Evolutionary conservation across 2,329 filamentous ascomycete genomes (phyloP).

Genomic region (Stachybotrys chartarum): DNA sequence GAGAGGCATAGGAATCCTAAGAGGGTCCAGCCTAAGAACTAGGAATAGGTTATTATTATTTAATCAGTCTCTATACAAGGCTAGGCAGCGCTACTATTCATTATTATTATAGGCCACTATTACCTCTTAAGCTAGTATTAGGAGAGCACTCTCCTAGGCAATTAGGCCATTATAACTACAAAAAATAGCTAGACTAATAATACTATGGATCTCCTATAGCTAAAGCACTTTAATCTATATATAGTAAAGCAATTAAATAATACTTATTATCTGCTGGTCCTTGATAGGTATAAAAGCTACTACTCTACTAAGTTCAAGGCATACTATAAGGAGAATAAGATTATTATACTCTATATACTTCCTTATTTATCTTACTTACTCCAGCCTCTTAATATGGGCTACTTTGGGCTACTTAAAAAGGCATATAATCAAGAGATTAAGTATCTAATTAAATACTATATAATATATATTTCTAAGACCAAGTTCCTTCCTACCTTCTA

Average conservation of each 20-base stretch:
- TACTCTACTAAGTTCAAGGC: not conserved
- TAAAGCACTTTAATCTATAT: not conserved
- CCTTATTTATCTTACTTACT: conserved; percentile 3
- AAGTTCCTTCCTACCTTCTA: not conserved
- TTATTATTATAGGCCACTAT: conserved; percentile 6
- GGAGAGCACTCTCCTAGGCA: conserved; percentile 12
- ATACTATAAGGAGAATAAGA: not conserved
- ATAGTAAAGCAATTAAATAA: not conserved
- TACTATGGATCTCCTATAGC: not conserved
- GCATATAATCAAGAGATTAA: no score
- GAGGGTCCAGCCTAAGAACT: conserved; percentile 4
- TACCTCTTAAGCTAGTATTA: conserved; percentile 9
- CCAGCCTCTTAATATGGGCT: no score
- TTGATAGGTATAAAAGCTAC: not conserved
- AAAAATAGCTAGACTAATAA: conserved; percentile 15
- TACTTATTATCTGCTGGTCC: not conserved
- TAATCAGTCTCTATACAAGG: conserved; percentile 4
- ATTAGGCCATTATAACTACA: conserved; percentile 20
- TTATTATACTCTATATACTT: conserved; percentile 1
- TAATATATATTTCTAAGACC: not conserved
- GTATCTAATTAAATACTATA: no score
- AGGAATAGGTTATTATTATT: conserved; percentile 7
- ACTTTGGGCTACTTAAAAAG: no score
- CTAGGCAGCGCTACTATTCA: conserved; percentile 5
- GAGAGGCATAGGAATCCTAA: conserved; percentile 1